These are phyloP conservation scores for Purpureocillium lavendulum DNA, from an alignment of 2,329 filamentous ascomycete species.

Conservation along the genomic window DNA sequence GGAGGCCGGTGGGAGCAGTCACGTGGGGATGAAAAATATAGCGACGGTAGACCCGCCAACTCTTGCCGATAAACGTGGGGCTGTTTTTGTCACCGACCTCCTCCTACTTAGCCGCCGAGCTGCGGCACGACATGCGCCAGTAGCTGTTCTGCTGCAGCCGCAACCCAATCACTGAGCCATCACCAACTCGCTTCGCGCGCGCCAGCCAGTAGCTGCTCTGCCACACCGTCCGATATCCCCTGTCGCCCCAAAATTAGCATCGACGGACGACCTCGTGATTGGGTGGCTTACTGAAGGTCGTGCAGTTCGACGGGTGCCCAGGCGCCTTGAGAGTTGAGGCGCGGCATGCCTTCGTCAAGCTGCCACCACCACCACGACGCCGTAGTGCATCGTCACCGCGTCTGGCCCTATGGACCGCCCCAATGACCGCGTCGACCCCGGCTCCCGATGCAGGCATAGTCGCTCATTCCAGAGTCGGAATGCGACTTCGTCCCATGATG, in stretches of 20 bases:
- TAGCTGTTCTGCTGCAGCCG: constrained; percentile 10
- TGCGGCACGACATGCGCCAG: constrained; percentile 10
- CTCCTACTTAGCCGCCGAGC: constrained; percentile 19
- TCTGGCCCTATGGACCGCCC: too few relatives aligned
- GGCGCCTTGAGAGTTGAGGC: not conserved
- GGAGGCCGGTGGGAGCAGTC: too few relatives aligned
- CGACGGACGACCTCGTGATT: constrained; percentile 19
- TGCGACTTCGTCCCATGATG: constrained; percentile 6
- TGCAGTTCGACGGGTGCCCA: not conserved
- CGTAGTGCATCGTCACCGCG: too few relatives aligned
- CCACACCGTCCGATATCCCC: constrained; percentile 10
- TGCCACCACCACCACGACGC: not conserved
- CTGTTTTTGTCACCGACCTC: too few relatives aligned
- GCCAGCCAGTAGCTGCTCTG: constrained; percentile 23
- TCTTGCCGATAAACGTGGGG: too few relatives aligned
- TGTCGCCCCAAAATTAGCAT: constrained; percentile 28
- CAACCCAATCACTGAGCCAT: constrained; percentile 15
- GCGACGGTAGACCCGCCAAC: too few relatives aligned
- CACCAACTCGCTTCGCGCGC: constrained; percentile 26
- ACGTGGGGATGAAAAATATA: too few relatives aligned
- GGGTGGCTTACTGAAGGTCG: constrained; percentile 10
- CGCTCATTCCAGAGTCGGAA: not conserved
- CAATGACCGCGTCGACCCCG: not conserved
- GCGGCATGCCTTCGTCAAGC: not conserved
- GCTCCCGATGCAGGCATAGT: constrained; percentile 1